Evolutionary conservation across 176 grass and related monocot genomes (phyloP), one percentile per base, ranked within the genome.

Genomic region (Oryza nivara): DNA sequence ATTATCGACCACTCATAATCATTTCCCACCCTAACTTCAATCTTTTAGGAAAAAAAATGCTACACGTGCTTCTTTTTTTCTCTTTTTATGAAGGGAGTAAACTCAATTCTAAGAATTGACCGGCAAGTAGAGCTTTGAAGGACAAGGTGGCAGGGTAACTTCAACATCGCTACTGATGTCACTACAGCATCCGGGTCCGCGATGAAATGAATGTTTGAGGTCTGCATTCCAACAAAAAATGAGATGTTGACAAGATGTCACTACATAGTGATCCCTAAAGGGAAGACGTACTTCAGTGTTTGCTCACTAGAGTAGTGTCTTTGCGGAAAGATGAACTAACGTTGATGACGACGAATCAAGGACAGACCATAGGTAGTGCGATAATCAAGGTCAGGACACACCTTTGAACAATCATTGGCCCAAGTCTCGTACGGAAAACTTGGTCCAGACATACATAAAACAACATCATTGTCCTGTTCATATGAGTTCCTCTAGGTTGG

Each of bases 211-310:
- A 65, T 34, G 20, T 71, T 76, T 20, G 70, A 71, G 84, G 84
- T 43, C 64, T 63, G 80, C 54, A 72, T 48, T 72, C 80, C 74
- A 75, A 79, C 43, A 80, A 32, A 11, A 40, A 74, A 65, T 32
- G 89, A 87, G 69, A 87, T 32, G 74, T 36, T 75, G 85, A 71
- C 20, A 75, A 60, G 80, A 71, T 64, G 75, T 35, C 75, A 78
- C 80, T 80, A 48, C 56, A 4, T 43, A 30, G 68, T 84, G 89
- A 70, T 68, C 78, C 80, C 75, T 70, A 84, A 90, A 80, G 75
- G 54, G 32, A 9, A 32, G 75, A 71, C 68, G 85, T 66, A 68
- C 80, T 73, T n/a, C 28, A 76, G 76, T 76, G 65, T 72, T 82
- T 70, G 72, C 46, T 74, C 60, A 54, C 69, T 86, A 35, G 35